Conservation (phyloP, 108 stramenopile species). For the Aurantiochytrium sp. region DNA sequence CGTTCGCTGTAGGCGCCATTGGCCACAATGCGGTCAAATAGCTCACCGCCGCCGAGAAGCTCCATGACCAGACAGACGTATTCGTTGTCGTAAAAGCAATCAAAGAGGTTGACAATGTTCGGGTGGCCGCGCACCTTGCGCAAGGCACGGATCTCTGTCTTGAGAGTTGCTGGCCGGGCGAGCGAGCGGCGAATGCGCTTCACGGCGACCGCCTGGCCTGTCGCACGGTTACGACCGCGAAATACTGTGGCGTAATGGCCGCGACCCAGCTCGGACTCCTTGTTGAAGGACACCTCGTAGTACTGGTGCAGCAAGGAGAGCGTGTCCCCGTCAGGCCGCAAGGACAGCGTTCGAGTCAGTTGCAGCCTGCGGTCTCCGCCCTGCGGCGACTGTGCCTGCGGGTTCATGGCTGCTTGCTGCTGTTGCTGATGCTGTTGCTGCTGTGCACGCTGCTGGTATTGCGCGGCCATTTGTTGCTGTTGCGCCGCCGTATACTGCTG, state of each 20-base stretch:
- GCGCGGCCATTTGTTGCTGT: background rate
- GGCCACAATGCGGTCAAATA: constrained; percentile 52
- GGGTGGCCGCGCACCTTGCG: constrained; percentile 46
- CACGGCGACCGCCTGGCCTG: background rate
- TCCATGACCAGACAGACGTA: constrained; percentile 67
- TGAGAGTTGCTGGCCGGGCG: background rate
- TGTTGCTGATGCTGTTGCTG: background rate
- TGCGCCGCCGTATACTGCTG: background rate
- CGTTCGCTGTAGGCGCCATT: constrained; percentile 41
- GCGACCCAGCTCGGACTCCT: constrained; percentile 4
- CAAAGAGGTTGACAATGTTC: constrained; percentile 61
- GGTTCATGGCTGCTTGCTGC: background rate
- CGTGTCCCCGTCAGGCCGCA: background rate
- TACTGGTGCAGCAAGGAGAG: background rate
- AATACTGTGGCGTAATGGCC: background rate
- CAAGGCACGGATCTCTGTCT: constrained; percentile 13
- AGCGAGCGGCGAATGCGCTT: constrained; percentile 4
- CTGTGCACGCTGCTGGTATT: background rate
- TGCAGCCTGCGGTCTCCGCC: background rate
- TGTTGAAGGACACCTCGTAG: background rate
- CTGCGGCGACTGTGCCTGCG: background rate
- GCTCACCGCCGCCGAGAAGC: constrained; percentile 59
- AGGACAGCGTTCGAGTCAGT: background rate
- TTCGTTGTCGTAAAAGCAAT: constrained; percentile 55
- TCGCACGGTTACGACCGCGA: background rate